A percentile compares a stretch with the other conserved stretches of the same genome.
phyloP scores from a whole-genome alignment of 371 early-diverging fungal genomes.

The Apophysomyces variabilis region DNA sequence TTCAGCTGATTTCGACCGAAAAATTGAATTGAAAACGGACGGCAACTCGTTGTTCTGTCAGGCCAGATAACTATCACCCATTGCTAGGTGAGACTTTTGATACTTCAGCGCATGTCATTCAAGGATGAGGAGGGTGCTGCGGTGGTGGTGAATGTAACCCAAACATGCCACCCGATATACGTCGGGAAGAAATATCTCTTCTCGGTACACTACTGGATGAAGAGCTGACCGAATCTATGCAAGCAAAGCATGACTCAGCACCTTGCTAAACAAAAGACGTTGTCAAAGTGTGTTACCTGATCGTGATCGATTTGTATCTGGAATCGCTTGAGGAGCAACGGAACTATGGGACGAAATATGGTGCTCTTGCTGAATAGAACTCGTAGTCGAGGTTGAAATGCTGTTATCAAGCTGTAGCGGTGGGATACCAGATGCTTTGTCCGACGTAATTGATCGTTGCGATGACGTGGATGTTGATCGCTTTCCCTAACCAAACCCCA shows the following conservation, averaged over 20 bases:
- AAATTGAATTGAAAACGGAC: too few species aligned
- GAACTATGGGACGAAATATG: slow-evolving; percentile 17
- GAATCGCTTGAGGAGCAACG: slow-evolving; percentile 29
- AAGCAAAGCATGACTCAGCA: neutral
- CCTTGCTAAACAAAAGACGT: too few species aligned
- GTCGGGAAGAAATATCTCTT: slow-evolving; percentile 35
- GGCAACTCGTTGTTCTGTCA: too few species aligned
- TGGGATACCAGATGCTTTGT: slow-evolving; percentile 45
- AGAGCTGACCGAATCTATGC: slow-evolving; percentile 42
- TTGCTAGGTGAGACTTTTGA: neutral
- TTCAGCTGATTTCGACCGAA: too few species aligned
- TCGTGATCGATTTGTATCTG: slow-evolving; percentile 21
- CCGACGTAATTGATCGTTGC: slow-evolving; percentile 49
- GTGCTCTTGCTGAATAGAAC: slow-evolving; percentile 16
- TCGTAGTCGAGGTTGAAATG: slow-evolving; percentile 20
- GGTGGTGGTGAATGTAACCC: slow-evolving; percentile 44
- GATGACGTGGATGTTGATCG: slow-evolving; percentile 56
- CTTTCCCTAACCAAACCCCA: slow-evolving; percentile 25
- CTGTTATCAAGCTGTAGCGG: slow-evolving; percentile 47
- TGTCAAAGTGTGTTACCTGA: slow-evolving; percentile 19
- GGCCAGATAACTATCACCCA: neutral
- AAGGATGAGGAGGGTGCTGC: slow-evolving; percentile 41
- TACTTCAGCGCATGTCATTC: slow-evolving; percentile 7
- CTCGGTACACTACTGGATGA: slow-evolving; percentile 29
- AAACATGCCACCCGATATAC: slow-evolving; percentile 47